Conservation (phyloP, 2,329 filamentous ascomycete species). For the Epichloe scottii region DNA sequence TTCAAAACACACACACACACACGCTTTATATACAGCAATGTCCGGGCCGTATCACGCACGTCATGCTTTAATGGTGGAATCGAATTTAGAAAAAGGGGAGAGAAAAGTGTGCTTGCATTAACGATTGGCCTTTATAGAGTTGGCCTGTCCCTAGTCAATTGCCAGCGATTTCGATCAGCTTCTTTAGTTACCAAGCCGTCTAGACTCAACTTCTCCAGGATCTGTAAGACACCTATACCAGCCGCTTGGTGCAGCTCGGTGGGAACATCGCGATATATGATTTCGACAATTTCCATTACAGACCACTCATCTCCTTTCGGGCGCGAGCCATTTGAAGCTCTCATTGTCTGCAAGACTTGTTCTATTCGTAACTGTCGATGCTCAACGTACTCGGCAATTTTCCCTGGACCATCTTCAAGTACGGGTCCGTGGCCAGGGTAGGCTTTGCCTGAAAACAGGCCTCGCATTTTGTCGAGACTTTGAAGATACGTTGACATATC, state of each 20-base stretch:
- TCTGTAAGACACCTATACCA: conserved; percentile 61
- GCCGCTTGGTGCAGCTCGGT: conserved; percentile 66
- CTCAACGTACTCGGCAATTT: conserved; percentile 68
- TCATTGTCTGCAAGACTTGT: conserved; percentile 58
- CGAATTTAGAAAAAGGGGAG: too few relatives aligned
- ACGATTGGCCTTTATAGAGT: conserved; percentile 9
- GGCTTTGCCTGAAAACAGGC: conserved; percentile 51
- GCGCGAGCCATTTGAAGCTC: conserved; percentile 21
- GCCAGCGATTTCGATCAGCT: conserved; percentile 21
- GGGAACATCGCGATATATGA: conserved; percentile 72
- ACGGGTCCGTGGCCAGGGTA: conserved; percentile 85
- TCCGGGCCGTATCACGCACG: too few relatives aligned
- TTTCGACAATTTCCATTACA: conserved; percentile 71
- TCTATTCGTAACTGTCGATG: conserved; percentile 71
- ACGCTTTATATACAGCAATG: too few relatives aligned
- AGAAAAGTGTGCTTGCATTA: too few relatives aligned
- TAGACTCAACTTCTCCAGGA: conserved; percentile 62
- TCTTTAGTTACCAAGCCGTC: conserved; percentile 53
- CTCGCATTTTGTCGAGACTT: conserved; percentile 57
- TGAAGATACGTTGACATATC: conserved; percentile 56
- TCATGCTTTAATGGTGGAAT: too few relatives aligned
- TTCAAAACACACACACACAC: too few relatives aligned
- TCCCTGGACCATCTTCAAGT: conserved; percentile 57
- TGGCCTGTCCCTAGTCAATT: conserved; percentile 12
- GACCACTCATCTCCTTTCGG: conserved; percentile 38